These are phyloP conservation scores for Cladosporium sp. DNA, from an alignment of 2,329 filamentous ascomycete species.

Conservation along the genomic window DNA sequence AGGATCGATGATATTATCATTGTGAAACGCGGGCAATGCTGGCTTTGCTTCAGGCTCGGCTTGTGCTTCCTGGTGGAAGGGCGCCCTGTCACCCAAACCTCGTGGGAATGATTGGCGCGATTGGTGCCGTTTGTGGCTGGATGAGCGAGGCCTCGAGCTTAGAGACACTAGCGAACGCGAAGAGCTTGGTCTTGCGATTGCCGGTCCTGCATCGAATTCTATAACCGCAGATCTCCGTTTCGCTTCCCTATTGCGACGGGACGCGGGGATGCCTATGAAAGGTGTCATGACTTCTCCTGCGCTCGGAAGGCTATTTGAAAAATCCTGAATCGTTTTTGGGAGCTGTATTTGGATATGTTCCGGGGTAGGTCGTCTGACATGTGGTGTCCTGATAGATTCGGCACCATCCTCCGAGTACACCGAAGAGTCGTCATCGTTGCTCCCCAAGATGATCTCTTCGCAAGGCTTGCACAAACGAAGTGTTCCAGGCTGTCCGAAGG, in stretches of 20 bases:
- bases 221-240: slow-evolving; percentile 83
- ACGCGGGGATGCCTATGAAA: slow-evolving; percentile 60
- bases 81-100: slow-evolving; percentile 73
- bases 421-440: slow-evolving; percentile 86
- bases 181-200: slow-evolving; percentile 80
- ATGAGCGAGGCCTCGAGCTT: slow-evolving; percentile 64
- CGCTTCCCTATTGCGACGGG: slow-evolving; percentile 61
- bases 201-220: slow-evolving; percentile 77
- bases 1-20: slow-evolving; percentile 97
- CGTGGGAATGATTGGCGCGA: slow-evolving; percentile 81
- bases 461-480: slow-evolving; percentile 91
- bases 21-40: slow-evolving; percentile 85
- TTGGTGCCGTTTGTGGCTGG: slow-evolving; percentile 74
- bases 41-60: slow-evolving; percentile 60
- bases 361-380: slow-evolving; percentile 12
- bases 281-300: slow-evolving; percentile 43
- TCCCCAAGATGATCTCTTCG: slow-evolving; percentile 80
- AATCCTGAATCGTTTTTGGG: slow-evolving; percentile 17
- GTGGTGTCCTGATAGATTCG: slow-evolving; percentile 22
- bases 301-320: slow-evolving; percentile 20
- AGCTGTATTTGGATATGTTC: slow-evolving; percentile 1
- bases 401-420: slow-evolving; percentile 72
- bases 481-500: slow-evolving; percentile 78
- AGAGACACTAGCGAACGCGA: slow-evolving; percentile 80
- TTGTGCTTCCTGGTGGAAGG: slow-evolving; percentile 70